phyloP scores from a whole-genome alignment of 805 yeast genomes.

The Candida silvatica region DNA sequence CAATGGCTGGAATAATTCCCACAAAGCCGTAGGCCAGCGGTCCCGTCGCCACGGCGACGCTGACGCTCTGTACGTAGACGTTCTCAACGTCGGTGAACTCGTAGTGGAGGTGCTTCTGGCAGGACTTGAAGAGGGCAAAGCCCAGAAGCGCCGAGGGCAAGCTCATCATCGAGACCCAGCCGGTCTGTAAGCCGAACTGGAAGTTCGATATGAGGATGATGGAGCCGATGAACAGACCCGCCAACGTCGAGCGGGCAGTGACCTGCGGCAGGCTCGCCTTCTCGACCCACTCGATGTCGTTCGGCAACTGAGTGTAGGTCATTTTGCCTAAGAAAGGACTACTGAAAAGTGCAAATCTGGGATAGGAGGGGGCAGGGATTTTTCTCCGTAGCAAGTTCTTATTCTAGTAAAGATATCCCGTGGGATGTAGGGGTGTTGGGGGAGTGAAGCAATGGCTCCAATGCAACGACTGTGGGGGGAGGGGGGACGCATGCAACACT shows the following conservation, averaged over 20 bases:
- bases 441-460: no score
- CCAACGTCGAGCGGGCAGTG: slow-evolving; percentile 63
- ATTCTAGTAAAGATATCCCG: no score
- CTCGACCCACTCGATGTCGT: slow-evolving; percentile 28
- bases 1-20: slow-evolving; percentile 94
- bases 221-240: slow-evolving; percentile 81
- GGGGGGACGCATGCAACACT: no score
- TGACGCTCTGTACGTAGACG: slow-evolving; percentile 83
- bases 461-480: no score
- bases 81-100: slow-evolving; percentile 87
- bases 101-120: slow-evolving; percentile 26
- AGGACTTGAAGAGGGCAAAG: slow-evolving; percentile 66
- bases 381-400: no score
- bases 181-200: slow-evolving; percentile 94
- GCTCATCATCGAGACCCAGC: slow-evolving; percentile 99
- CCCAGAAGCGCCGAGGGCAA: slow-evolving; percentile 88
- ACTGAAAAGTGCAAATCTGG: no score
- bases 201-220: slow-evolving; percentile 82
- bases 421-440: no score
- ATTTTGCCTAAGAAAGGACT: no score
- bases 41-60: slow-evolving; percentile 97
- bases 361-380: no score
- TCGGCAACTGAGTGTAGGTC: slow-evolving; percentile 1
- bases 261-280: slow-evolving; percentile 56
- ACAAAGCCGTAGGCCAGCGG: slow-evolving; percentile 93